A percentile compares a stretch with the other conserved stretches of the same genome.
phyloP scores from a whole-genome alignment of 1,284 basidiomycete genomes.

The Pseudozyma tsukubaensis region DNA sequence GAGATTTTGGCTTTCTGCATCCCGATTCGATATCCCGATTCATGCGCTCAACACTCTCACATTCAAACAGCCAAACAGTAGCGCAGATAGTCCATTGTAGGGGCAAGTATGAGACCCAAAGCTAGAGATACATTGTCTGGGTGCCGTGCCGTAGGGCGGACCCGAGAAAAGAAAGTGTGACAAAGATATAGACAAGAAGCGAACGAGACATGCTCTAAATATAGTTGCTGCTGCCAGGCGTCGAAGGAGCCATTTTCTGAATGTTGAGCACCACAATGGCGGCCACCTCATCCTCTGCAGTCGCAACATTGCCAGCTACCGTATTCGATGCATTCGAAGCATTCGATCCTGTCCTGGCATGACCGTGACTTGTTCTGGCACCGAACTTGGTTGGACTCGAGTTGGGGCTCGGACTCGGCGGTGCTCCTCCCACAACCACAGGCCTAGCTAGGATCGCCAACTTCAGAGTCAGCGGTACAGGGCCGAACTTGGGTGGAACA shows the following conservation, averaged over 20 bases:
- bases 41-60: background rate
- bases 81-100: too few relatives aligned
- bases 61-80: slow-evolving; percentile 3
- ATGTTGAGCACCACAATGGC: slow-evolving; percentile 44
- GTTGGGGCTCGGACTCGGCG: slow-evolving; percentile 31
- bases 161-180: background rate
- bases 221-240: slow-evolving; percentile 15
- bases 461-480: slow-evolving; percentile 36
- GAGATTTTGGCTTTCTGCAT: background rate
- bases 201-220: slow-evolving; percentile 7
- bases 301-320: slow-evolving; percentile 5
- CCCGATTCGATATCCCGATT: slow-evolving; percentile 7
- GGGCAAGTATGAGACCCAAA: background rate
- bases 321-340: slow-evolving; percentile 19
- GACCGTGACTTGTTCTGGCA: slow-evolving; percentile 15
- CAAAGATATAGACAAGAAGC: background rate
- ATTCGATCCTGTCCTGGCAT: slow-evolving; percentile 18
- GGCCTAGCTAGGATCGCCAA: slow-evolving; percentile 42
- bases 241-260: slow-evolving; percentile 13
- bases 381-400: slow-evolving; percentile 29
- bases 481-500: slow-evolving; percentile 52
- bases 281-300: slow-evolving; percentile 46
- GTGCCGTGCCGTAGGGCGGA: slow-evolving; percentile 11
- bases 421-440: slow-evolving; percentile 13
- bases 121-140: slow-evolving; percentile 17